Percentiles rank a stretch among this genome's conserved stretches.
Conservation (phyloP, 2,329 filamentous ascomycete species). For the Pseudogymnoascus sp. region DNA sequence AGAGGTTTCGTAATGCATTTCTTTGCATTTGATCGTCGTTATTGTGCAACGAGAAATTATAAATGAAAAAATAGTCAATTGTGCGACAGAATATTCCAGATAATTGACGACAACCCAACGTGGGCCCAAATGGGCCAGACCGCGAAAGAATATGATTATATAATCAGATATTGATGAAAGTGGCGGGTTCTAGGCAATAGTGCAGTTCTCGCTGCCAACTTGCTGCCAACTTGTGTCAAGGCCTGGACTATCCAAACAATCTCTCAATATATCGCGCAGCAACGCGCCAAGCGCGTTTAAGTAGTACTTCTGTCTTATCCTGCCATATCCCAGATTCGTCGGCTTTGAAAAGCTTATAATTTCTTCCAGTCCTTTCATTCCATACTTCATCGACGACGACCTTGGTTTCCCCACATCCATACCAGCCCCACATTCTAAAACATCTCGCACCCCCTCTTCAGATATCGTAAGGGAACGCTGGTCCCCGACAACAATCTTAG, state of each 20-base stretch:
- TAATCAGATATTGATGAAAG: neutral
- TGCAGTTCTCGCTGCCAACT: too few species aligned
- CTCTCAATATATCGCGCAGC: neutral
- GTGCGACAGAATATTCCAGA: neutral
- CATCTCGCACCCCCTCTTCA: constrained; percentile 23
- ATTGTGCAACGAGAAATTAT: neutral
- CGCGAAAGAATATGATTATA: neutral
- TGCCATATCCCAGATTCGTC: neutral
- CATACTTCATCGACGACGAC: neutral
- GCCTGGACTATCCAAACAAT: neutral
- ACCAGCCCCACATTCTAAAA: constrained; percentile 17
- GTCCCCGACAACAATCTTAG: constrained; percentile 20
- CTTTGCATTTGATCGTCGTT: neutral
- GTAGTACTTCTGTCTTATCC: neutral
- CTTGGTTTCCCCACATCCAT: neutral
- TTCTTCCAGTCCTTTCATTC: neutral
- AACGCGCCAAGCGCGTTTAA: neutral
- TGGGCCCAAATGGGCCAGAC: neutral
- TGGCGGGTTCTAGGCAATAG: constrained; percentile 3
- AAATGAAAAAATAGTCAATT: neutral
- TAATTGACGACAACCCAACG: neutral
- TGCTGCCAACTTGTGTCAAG: neutral
- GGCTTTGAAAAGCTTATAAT: neutral
- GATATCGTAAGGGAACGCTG: constrained; percentile 21
- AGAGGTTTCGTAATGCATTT: neutral